phyloP scores from a whole-genome alignment of 331 rosid genomes.

The Malus hybrid region DNA sequence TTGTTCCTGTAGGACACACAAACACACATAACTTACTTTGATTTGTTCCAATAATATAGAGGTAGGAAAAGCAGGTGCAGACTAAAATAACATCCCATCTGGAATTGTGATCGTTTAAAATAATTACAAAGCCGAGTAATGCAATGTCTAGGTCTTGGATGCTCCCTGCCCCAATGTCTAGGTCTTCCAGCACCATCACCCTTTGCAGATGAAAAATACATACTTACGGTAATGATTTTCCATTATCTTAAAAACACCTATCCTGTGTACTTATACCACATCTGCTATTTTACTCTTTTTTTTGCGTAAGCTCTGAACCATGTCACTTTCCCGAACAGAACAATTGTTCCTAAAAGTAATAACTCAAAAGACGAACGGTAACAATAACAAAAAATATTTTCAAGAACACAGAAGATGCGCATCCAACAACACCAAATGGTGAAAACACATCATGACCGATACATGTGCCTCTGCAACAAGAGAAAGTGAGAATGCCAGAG shows the following conservation, averaged over 20 bases:
- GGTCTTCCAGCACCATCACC: neutral
- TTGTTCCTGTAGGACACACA: conserved; percentile 47
- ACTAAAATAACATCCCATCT: neutral
- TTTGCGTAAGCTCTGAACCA: too few relatives aligned
- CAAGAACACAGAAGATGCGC: neutral
- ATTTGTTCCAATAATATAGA: neutral
- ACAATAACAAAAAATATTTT: neutral
- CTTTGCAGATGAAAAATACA: neutral
- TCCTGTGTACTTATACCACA: neutral
- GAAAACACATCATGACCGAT: neutral
- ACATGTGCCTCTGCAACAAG: neutral
- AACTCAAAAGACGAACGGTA: neutral
- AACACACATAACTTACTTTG: neutral
- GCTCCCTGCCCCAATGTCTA: neutral
- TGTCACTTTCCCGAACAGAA: neutral
- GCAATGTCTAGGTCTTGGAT: neutral
- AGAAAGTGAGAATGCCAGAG: neutral
- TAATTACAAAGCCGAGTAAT: neutral
- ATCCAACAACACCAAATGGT: neutral
- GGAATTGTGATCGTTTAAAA: neutral
- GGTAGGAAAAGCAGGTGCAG: neutral
- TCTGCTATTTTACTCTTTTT: neutral
- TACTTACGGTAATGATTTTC: neutral
- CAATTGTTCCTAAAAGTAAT: neutral
- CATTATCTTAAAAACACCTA: neutral